A percentile compares a stretch with the other conserved stretches of the same genome.
Conservation (phyloP, 306 rosid genomes). For the Medicago lupulina region DNA sequence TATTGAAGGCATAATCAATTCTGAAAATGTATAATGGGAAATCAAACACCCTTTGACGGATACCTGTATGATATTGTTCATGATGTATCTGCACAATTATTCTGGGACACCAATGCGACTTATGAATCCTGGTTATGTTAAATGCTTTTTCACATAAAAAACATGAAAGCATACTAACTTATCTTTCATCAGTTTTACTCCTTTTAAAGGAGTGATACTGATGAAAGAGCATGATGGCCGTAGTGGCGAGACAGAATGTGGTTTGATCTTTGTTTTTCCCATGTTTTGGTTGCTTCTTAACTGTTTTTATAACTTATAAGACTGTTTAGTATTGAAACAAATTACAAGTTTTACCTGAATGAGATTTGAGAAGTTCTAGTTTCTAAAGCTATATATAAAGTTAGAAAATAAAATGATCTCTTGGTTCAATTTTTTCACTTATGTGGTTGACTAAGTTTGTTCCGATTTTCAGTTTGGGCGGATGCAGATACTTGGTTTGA, state of each 20-base stretch:
- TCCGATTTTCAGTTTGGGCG: conserved; percentile 82
- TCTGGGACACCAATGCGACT: conserved; percentile 8
- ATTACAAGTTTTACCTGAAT: not conserved
- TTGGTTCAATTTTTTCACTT: not conserved
- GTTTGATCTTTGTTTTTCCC: not conserved
- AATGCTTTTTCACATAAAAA: not conserved
- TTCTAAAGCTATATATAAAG: not conserved
- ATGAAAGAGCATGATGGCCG: not conserved
- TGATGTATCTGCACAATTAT: conserved; percentile 25
- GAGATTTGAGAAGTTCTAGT: conserved; percentile 7
- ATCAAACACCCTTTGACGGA: not conserved
- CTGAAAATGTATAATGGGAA: not conserved
- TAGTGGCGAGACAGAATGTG: not conserved
- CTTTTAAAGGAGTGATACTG: not conserved
- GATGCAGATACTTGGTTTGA: conserved; percentile 99
- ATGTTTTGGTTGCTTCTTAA: not conserved
- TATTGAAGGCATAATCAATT: not conserved
- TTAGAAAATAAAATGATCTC: not conserved
- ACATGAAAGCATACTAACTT: not conserved
- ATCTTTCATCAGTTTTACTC: too few relatives aligned
- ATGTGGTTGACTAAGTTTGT: conserved; percentile 14
- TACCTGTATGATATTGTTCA: too few relatives aligned
- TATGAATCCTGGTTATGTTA: not conserved
- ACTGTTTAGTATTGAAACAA: not conserved
- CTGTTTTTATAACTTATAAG: not conserved